Base-by-base conservation (phyloP, 805 yeast species). In the Saccharomyces jurei region DNA sequence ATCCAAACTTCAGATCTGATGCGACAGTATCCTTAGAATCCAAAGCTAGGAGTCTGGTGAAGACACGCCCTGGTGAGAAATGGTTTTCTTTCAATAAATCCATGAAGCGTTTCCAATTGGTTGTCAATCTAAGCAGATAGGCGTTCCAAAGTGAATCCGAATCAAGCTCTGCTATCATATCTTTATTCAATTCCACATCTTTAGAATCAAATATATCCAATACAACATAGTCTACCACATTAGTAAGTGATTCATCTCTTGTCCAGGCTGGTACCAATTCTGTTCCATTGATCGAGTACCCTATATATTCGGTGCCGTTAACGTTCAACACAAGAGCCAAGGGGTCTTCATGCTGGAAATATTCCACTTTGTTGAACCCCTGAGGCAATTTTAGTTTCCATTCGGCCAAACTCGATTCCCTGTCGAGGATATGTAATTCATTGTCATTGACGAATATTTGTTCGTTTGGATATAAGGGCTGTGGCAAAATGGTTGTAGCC, bases 201-300 rank as follows among this genome's bases (percentile, higher is more conserved):
- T 59, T 41, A 8, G 55, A 51, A 30, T 65, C 68, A 11, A 58
- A 57, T 3, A 61, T 41, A 29, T 61, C 62, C 14, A 67, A 53
- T 46, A 63, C 59, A 0, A 63, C 54, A 48, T 70, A 68, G n/a
- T 75, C 75, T 5, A 63, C 60, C 3, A 77, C 68, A 30, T 71
- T 60, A 4, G 75, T 65, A 4, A 77, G 54, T 0, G 80, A 74
- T 58, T 74, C 78, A 62, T 80, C 81, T 55, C 74, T 71, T 1
- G 52, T 28, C 84, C 84, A 80, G 9, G 52, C 41, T 5, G 30
- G 46, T 1, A 50, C 26, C 4, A 67, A 17, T 5, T 52, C 55
- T 2, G 70, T 71, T 50, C 70, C 62, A 5, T 53, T 52, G 46
- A 56, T 54, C 29, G 57, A 60, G 10, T 22, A 46, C 2, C 56